Conservation (phyloP, 2,329 filamentous ascomycete genomes). For the Diaporthe sp. region DNA sequence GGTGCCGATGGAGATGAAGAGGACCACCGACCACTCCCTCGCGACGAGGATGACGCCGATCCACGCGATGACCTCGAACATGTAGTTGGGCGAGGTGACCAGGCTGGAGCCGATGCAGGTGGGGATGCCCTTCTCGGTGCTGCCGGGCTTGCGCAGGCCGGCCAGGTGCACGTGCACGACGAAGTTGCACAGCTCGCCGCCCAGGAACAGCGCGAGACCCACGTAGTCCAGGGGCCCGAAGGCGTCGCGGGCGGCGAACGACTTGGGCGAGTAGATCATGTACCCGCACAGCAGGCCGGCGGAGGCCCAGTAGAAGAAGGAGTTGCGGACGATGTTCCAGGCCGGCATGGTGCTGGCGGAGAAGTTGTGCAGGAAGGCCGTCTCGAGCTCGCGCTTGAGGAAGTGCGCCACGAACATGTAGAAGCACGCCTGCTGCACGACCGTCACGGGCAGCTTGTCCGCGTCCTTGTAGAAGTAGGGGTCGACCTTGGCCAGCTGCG, state of each 20-base stretch:
- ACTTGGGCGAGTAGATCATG: conserved; percentile 84
- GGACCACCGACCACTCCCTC: conserved; percentile 78
- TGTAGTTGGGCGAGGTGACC: conserved; percentile 97
- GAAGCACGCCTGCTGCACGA: conserved; percentile 79
- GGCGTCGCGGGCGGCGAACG: conserved; percentile 68
- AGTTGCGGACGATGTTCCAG: conserved; percentile 94
- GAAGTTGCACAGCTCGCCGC: conserved; percentile 85
- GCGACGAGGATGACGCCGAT: conserved; percentile 82
- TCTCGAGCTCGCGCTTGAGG: conserved; percentile 94
- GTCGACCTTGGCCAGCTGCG: conserved; percentile 72
- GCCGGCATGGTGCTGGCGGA: conserved; percentile 93
- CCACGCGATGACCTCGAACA: conserved; percentile 93
- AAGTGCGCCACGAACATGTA: conserved; percentile 85
- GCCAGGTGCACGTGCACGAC: conserved; percentile 83
- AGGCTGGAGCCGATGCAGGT: conserved; percentile 83
- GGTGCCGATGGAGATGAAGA: conserved; percentile 80
- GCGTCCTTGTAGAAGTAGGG: conserved; percentile 55
- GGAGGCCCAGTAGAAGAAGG: conserved; percentile 90
- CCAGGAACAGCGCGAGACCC: conserved; percentile 77
- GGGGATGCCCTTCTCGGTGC: conserved; percentile 89
- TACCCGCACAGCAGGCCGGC: conserved; percentile 84
- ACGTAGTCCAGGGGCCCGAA: conserved; percentile 67
- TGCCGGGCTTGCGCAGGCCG: conserved; percentile 79
- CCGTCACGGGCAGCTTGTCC: conserved; percentile 63
- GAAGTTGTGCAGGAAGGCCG: conserved; percentile 94